Evolutionary conservation across 495 filamentous ascomycete genomes (phyloP).

Genomic region (Massariosphaeria phaeospora): DNA sequence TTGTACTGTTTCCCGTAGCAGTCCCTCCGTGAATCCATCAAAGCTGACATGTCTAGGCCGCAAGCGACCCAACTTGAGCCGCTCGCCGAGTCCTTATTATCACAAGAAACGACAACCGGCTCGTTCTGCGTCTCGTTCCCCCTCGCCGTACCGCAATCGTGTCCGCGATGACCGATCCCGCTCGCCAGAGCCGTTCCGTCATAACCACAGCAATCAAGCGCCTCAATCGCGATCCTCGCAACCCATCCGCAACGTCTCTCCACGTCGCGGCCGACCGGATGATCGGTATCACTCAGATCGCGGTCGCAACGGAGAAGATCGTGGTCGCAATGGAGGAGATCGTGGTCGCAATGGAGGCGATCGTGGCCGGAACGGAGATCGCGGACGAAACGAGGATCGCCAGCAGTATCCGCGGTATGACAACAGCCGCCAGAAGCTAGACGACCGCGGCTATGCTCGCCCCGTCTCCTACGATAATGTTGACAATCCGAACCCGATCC

Average conservation of each 20-base stretch:
- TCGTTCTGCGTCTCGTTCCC: constrained; percentile 5
- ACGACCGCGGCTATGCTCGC: constrained; percentile 31
- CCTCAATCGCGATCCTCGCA: constrained; percentile 56
- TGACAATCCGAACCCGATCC: constrained; percentile 27
- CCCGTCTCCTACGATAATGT: constrained; percentile 39
- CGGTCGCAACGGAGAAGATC: no score
- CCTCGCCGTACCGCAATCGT: constrained; percentile 10
- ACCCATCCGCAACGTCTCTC: constrained; percentile 49
- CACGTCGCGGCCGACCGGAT: constrained; percentile 3
- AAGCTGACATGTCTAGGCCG: no score
- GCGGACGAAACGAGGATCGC: constrained; percentile 54
- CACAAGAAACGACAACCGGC: no score
- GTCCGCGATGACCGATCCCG: constrained; percentile 47
- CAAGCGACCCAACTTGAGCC: no score
- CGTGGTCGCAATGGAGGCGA: constrained; percentile 44
- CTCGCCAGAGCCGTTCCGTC: constrained; percentile 42
- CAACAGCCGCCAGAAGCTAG: constrained; percentile 28
- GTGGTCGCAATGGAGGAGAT: no score
- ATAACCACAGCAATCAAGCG: constrained; percentile 50
- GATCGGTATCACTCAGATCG: constrained; percentile 12
- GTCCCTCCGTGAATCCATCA: no score
- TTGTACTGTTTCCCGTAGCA: no score
- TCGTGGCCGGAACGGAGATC: constrained; percentile 44
- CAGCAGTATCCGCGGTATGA: constrained; percentile 12
- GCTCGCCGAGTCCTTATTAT: constrained; percentile 14